phyloP scores from a whole-genome alignment of 1,284 basidiomycete genomes.

The Ustilago esculenta region DNA sequence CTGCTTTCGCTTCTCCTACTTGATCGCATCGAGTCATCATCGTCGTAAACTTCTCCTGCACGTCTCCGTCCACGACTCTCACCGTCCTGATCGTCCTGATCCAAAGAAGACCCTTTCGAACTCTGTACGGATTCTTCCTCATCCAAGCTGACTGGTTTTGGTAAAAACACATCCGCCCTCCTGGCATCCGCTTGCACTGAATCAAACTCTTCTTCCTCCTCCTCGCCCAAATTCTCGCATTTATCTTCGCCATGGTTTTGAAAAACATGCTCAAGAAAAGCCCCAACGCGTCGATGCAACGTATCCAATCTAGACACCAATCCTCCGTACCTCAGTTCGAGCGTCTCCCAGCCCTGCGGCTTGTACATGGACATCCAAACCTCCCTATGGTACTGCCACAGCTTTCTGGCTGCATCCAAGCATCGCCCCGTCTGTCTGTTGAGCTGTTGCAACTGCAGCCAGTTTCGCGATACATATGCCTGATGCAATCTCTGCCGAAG shows the following conservation, averaged over 20 bases:
- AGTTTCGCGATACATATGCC: conserved; percentile 46
- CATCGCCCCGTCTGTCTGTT: conserved; percentile 21
- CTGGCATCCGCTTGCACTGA: not conserved
- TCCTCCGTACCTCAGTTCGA: conserved; percentile 68
- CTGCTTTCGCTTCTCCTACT: not conserved
- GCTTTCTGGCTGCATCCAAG: conserved; percentile 44
- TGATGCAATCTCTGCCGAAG: conserved; percentile 47
- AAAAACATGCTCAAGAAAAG: conserved; percentile 40
- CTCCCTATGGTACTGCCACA: conserved; percentile 64
- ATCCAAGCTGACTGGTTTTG: conserved; percentile 14
- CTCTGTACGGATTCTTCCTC: conserved; percentile 1
- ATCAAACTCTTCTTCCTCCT: conserved; percentile 1
- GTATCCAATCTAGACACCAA: conserved; percentile 65
- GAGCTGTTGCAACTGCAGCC: conserved; percentile 40
- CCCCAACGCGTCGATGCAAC: conserved; percentile 53
- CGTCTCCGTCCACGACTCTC: not conserved
- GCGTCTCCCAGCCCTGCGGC: conserved; percentile 66
- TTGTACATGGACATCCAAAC: conserved; percentile 65
- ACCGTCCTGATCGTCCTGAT: conserved; percentile 1
- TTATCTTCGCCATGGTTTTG: not conserved
- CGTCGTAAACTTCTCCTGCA: conserved; percentile 1
- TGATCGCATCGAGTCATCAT: conserved; percentile 34
- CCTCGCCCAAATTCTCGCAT: not conserved
- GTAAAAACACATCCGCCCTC: conserved; percentile 25
- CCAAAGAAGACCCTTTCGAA: conserved; percentile 1